Base-by-base conservation (phyloP, 202 grass and related monocot genomes). In the Alloteropsis angusta region DNA sequence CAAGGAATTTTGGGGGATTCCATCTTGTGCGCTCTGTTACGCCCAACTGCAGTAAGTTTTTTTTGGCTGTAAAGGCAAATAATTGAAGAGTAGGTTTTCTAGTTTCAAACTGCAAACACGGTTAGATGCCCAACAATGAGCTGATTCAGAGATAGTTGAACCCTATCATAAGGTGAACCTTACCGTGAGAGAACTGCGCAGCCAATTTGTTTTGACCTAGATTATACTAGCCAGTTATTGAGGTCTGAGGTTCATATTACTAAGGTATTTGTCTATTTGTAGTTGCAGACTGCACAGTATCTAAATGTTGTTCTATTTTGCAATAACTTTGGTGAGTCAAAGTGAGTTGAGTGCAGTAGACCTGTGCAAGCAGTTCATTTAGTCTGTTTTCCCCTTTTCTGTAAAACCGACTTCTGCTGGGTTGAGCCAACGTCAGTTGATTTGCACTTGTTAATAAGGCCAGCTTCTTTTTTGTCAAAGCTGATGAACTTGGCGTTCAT, bases 81-180 rank as follows among this genome's bases (percentile, higher is more conserved):
- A 69, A 19, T 86, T 44, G n/a, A 7, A 63, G 18, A 7, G 15
- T 38, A 6, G 12, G 6, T 60, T 43, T 30, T 42, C 34, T 75
- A 67, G 17, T 76, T 69, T 60, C 32, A 36, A 68, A 21, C 32
- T 26, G 14, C n/a, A 36, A 23, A 60, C 18, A 2, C 17, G 7
- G 30, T 48, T 16, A 47, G 3, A 64, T 64, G 9, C 43, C 9
- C 38, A 11, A 16, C 41, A 42, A 11, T 48, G 21, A 1, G 19
- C 48, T 59, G 28, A 65, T 77, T 80, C 42, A 18, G 26, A 75
- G 59, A 48, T n/a, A 16, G n/a, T 59, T 85, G 21, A 18, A 73
- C 28, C 57, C 7, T 58, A 4, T 46, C 21, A 59, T 21, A 22
- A 15, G 2, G 49, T 43, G 34, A 71, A 62, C 14, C 34, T 68